Base-by-base conservation (phyloP, 495 filamentous ascomycete species). In the Penicillium mononematosum region DNA sequence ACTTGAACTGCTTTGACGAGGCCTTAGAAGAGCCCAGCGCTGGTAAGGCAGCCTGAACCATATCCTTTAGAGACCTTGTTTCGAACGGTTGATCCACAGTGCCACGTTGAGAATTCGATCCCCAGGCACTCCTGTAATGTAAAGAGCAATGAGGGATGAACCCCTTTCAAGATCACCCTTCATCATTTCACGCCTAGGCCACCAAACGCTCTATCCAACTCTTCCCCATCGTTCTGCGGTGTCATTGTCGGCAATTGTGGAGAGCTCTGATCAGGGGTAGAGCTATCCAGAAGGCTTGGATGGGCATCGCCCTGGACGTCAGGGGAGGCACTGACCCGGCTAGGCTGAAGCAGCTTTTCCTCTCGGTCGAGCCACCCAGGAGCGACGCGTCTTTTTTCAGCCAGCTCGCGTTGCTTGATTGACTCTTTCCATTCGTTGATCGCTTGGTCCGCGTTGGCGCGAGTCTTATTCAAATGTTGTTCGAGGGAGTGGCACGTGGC, bases 321-420 rank as follows among this genome's bases (percentile, higher is more conserved):
- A 10, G 56, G 57, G 6, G 59, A 63, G 16, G 27, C 34, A 34
- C 36, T 43, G 45, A 68, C 55, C 32, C 66, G 62, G 43, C 58
- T 72, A 5, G 94, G 94, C 74, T 92, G 85, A 45, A 98, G 70
- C 53, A 98, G 74, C 63, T 89, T 83, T 68, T 89, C 86, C 27
- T 96, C 90, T 36, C 90, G 88, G 69, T 98, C 94, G 64, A 98
- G 73, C 89, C 93, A 98, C 1, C 94, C 94, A 16, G 94, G 94
- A 41, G 94, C 94, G 34, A 96, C 80, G 19, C 91, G 79, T 51
- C 94, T 72, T 80, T 96, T 96, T 82, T 98, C 94, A 34, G 90
- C 90, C 54, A 98, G 75, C 55, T 98, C 94, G 47, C 88, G 80
- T 48, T 89, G 85, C 44, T 73, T 71, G 56, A 93, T 87, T 4